phyloP scores from a whole-genome alignment of 495 filamentous ascomycete genomes.

The Lentithecium fluviatile region DNA sequence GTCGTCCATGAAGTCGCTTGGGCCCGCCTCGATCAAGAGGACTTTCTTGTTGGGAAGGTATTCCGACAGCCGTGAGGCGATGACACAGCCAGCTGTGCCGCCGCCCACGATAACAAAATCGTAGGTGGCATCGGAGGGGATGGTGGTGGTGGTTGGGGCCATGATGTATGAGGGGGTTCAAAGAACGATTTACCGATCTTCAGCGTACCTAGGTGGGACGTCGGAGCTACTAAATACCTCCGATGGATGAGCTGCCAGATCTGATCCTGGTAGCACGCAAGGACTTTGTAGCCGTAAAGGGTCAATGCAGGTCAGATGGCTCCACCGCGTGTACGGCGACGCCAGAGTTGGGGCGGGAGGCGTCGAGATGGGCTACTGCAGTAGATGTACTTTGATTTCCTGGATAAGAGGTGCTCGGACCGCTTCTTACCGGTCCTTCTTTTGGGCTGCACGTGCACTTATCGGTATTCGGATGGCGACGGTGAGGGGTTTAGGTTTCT shows the following conservation, averaged over 20 bases:
- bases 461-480: too few species aligned
- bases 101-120: conserved; percentile 87
- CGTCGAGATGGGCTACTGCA: neutral
- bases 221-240: neutral
- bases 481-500: too few species aligned
- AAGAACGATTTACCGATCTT: neutral
- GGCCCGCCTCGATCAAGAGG: conserved; percentile 48
- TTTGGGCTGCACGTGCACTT: neutral
- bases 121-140: conserved; percentile 63
- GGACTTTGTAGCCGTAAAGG: too few species aligned
- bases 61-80: conserved; percentile 63
- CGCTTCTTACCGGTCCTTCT: neutral
- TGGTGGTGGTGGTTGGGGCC: conserved; percentile 56
- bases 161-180: conserved; percentile 16
- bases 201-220: neutral
- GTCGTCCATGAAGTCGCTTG: conserved; percentile 62
- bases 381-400: neutral
- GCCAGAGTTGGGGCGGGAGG: neutral
- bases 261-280: too few species aligned
- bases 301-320: too few species aligned
- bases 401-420: neutral
- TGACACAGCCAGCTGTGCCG: conserved; percentile 83
- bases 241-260: neutral
- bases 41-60: conserved; percentile 46
- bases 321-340: too few species aligned